Conservation (phyloP, 2,329 filamentous ascomycete genomes). For the Pestalotiopsis sp. region DNA sequence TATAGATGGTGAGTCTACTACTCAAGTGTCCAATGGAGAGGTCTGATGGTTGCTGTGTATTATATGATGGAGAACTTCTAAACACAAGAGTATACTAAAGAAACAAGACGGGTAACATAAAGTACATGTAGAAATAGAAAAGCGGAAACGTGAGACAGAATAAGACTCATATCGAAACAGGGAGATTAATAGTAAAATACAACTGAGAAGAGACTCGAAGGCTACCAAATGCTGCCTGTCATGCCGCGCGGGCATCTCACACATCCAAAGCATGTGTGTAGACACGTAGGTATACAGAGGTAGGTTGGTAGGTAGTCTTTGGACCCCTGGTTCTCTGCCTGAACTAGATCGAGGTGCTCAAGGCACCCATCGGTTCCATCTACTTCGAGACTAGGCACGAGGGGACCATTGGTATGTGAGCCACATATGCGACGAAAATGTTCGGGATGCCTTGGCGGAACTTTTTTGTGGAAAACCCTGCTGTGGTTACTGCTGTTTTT, state of each 20-base stretch:
- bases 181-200: not conserved
- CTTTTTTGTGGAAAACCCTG: not conserved
- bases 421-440: not conserved
- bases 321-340: not conserved
- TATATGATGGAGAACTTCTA: not conserved
- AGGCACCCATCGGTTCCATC: not conserved
- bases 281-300: not conserved
- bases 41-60: not conserved
- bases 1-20: not conserved
- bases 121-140: not conserved
- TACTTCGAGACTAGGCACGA: not conserved
- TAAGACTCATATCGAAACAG: not conserved
- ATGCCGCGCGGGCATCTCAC: not conserved
- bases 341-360: not conserved
- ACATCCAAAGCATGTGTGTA: not conserved
- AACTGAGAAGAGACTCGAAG: not conserved
- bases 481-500: not conserved
- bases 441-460: conserved; percentile 4
- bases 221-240: not conserved
- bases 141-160: not conserved
- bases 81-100: not conserved
- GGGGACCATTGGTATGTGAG: not conserved
- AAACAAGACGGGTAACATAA: not conserved
- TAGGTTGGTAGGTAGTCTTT: not conserved
- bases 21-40: not conserved